A percentile compares a stretch with the other conserved stretches of the same genome.
Evolutionary conservation across 2,329 filamentous ascomycete genomes (phyloP).

Genomic region (Fusarium liriodendri): DNA sequence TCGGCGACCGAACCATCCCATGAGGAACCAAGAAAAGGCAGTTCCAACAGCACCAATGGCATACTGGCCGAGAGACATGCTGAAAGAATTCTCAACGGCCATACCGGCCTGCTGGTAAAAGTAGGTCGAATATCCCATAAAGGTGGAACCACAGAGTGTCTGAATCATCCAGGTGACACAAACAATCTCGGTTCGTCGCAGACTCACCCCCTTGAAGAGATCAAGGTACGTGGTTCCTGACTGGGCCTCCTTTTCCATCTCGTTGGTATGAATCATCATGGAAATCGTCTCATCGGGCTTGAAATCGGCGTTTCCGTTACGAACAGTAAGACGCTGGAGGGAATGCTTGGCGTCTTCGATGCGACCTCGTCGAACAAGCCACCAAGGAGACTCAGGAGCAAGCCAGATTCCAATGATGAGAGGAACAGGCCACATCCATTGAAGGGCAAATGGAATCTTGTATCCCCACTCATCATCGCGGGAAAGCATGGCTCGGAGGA

Average conservation of each 20-base stretch:
- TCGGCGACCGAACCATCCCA: slow-evolving; percentile 57
- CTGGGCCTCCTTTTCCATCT: slow-evolving; percentile 55
- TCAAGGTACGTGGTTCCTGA: slow-evolving; percentile 57
- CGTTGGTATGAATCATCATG: slow-evolving; percentile 64
- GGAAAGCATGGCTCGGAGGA: slow-evolving; percentile 54
- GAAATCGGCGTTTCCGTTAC: slow-evolving; percentile 50
- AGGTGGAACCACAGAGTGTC: slow-evolving; percentile 52
- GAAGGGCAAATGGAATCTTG: slow-evolving; percentile 60
- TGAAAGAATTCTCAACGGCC: slow-evolving; percentile 51
- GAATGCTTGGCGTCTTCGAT: slow-evolving; percentile 53
- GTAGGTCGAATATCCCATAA: slow-evolving; percentile 70
- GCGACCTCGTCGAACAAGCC: slow-evolving; percentile 56
- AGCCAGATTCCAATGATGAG: slow-evolving; percentile 56
- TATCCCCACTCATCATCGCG: slow-evolving; percentile 56
- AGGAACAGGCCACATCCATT: slow-evolving; percentile 62
- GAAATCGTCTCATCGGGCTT: slow-evolving; percentile 58
- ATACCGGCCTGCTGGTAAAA: slow-evolving; percentile 59
- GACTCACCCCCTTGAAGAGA: slow-evolving; percentile 60
- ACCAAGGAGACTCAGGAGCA: slow-evolving; percentile 64
- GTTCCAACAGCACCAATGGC: slow-evolving; percentile 59
- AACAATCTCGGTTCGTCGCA: slow-evolving; percentile 59
- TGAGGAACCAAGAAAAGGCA: slow-evolving; percentile 58
- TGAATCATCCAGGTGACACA: slow-evolving; percentile 58
- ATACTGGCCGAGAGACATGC: slow-evolving; percentile 55
- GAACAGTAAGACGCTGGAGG: slow-evolving; percentile 53